Base-by-base conservation (phyloP, 495 filamentous ascomycete species). In the Aspergillus sclerotiicarbonarius region DNA sequence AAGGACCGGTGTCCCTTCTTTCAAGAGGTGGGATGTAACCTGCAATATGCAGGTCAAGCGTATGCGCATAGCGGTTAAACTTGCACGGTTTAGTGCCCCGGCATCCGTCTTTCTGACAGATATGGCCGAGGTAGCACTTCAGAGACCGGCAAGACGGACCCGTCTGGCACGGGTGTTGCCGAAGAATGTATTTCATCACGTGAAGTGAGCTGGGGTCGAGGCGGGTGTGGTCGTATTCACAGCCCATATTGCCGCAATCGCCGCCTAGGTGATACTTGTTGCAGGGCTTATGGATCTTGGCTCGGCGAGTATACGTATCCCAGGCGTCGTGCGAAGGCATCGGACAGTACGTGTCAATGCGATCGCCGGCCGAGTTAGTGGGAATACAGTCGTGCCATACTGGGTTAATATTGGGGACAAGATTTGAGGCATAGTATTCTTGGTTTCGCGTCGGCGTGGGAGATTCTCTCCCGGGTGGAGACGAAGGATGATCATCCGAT, bases 91-190 rank as follows among this genome's bases (percentile, higher is more conserved):
- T 73, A 7, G 62, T 63, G 33, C 61, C 71, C 53, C 66, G 70
- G 58, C 75, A 78, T 20, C 70, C 67, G 12, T 67, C 65, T 44
- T 68, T 76, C 51, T 78, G 75, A 55, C 79, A 81, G 30, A 74
- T 58, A 60, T 81, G 79, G 1, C 76, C 77, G 39, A 72, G 64
- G 43, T 69, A 74, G 61, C 79, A 81, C 54, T 72, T 68, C 7
- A 74, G 59, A 8, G 68, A 69, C 32, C 76, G 75, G 41, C 79
- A 81, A 16, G 39, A 29, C 1, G 63, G 60, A 1, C 67, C 71
- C 20, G 58, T 53, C 15, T 62, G 52, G 60, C 79, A 81, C 29
- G 68, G 66, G 25, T 70, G 64, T 48, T 75, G 72, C 9, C 72
- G 68, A 8, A 76, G 62, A 10, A 80, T 72, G 51, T 71, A 68